Conservation (phyloP, 2,329 filamentous ascomycete species). For the Phyllosticta citribraziliensis region DNA sequence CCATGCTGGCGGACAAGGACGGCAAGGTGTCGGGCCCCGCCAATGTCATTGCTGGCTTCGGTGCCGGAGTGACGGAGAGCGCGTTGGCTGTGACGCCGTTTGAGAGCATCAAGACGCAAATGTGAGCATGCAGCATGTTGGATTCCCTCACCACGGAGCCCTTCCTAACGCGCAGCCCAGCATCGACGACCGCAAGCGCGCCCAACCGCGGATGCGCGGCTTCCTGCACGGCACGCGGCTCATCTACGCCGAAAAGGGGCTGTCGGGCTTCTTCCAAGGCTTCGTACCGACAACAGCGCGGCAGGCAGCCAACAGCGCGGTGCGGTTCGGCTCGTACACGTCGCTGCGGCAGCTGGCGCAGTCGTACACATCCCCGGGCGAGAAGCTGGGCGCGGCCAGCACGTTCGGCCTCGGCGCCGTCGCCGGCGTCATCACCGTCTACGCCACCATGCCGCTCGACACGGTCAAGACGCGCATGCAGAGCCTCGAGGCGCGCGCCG, state of each 20-base stretch:
- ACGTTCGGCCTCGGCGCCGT: slow-evolving; percentile 88
- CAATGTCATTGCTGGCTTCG: slow-evolving; percentile 88
- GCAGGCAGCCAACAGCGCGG: slow-evolving; percentile 89
- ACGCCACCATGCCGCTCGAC: slow-evolving; percentile 60
- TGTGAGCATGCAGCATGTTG: slow-evolving; percentile 33
- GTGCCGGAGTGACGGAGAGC: slow-evolving; percentile 89
- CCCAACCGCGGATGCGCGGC: slow-evolving; percentile 77
- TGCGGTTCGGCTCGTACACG: slow-evolving; percentile 84
- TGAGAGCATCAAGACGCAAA: slow-evolving; percentile 95
- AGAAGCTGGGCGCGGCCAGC: slow-evolving; percentile 79
- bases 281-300: slow-evolving; percentile 90
- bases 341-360: slow-evolving; percentile 83
- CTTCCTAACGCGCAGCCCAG: slow-evolving; percentile 30
- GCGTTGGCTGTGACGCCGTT: slow-evolving; percentile 90
- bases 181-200: slow-evolving; percentile 87
- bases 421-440: slow-evolving; percentile 86
- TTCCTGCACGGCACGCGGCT: slow-evolving; percentile 84
- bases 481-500: slow-evolving; percentile 69
- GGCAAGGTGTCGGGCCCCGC: slow-evolving; percentile 84
- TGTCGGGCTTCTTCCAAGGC: slow-evolving; percentile 92
- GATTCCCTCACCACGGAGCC: not conserved
- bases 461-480: slow-evolving; percentile 98
- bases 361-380: slow-evolving; percentile 84
- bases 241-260: slow-evolving; percentile 77
- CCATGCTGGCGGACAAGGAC: slow-evolving; percentile 66